Base-by-base conservation (phyloP, 768 basidiomycete genomes). In the Tylopilus felleus region DNA sequence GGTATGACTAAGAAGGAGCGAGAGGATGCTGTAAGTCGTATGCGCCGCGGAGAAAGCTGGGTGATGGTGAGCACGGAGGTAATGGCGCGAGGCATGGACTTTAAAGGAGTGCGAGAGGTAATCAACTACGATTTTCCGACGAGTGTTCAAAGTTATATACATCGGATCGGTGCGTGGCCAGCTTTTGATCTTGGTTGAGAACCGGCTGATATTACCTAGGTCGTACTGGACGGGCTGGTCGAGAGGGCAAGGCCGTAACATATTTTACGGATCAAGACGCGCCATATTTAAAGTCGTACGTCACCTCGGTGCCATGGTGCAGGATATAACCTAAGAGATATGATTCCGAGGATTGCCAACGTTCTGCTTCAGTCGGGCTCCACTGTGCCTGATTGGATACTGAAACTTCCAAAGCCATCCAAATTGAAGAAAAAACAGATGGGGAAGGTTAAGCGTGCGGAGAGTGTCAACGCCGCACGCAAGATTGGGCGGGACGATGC, bases 61-160 rank as follows among this genome's bases (percentile, higher is more conserved):
- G 83, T 95, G 31, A 83, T 98, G 81, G 81, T 99, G 43, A 91
- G 88, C 60, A 99, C 97, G 22, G 97, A 99, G 69, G 90, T 98
- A 47, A 90, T 98, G 91, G 93, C 93, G 22, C 82, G 97, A 61
- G 97, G 97, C 4, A 94, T 99, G 88, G 97, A 98, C 67, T 98
- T 99, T 76, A 90, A 88, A 69, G 94, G 95, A 10, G 84, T 96
- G 48, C 78, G 85, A 54, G 90, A 98, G 65, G 94, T 99, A 10
- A 87, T 98, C 66, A 99, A 98, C 70, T 95, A 90, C 64, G 96
- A 98, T 72, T 98, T 98, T 72, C 97, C 97, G 3, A 93, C 88
- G 36, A 95, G 84, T 51, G 88, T 96, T 2, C 93, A 96, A 69
- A 94, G 90, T 65, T 99, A 99, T 65, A 82, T 99, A 40, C 97